Percentiles rank a stretch among this genome's conserved stretches.
phyloP scores from a whole-genome alignment of 2,329 filamentous ascomycete species.

The Aspergillus udagawae region DNA sequence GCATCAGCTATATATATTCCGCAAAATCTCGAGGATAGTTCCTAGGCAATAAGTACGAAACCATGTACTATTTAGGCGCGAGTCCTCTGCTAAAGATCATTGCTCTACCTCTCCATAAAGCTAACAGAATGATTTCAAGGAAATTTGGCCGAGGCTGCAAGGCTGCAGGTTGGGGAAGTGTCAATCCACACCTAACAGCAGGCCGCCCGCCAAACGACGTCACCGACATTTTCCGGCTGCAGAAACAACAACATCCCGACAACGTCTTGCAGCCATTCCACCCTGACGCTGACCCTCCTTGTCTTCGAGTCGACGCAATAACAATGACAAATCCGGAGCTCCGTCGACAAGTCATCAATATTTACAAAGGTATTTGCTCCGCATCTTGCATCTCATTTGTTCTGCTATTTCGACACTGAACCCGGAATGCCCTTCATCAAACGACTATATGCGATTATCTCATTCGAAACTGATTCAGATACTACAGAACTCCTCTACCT shows the following conservation, averaged over 20 bases:
- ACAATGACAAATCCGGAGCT: constrained; percentile 54
- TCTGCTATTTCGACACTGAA: background rate
- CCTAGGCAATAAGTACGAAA: background rate
- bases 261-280: background rate
- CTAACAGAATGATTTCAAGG: background rate
- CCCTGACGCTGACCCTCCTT: background rate
- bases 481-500: constrained; percentile 73
- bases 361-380: constrained; percentile 74
- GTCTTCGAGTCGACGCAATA: constrained; percentile 2
- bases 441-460: background rate
- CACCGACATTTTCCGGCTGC: background rate
- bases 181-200: background rate
- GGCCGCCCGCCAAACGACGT: background rate
- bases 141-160: background rate
- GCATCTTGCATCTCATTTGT: background rate
- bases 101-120: background rate
- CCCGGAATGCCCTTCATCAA: background rate
- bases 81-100: background rate
- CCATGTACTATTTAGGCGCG: background rate
- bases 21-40: background rate
- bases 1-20: background rate
- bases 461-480: background rate
- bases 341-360: constrained; percentile 71
- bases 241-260: background rate
- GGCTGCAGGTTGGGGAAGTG: background rate